These are phyloP conservation scores for Wickerhamiella kurtzmanii DNA, from an alignment of 805 yeast species.

Conservation along the genomic window DNA sequence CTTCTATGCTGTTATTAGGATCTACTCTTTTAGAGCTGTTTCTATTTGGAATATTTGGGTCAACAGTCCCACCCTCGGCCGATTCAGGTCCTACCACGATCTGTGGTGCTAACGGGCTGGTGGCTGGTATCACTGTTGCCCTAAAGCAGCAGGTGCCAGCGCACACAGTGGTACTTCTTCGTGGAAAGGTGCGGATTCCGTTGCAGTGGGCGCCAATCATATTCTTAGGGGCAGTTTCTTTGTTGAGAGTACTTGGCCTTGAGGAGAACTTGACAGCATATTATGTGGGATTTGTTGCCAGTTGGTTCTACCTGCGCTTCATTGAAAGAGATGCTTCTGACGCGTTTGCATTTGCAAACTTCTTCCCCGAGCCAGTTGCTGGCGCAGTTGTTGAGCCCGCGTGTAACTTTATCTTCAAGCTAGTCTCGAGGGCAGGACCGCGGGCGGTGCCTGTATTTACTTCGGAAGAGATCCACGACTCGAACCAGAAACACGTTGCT, in stretches of 20 bases:
- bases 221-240: slow-evolving; percentile 21
- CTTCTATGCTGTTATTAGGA: slow-evolving; percentile 27
- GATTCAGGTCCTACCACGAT: slow-evolving; percentile 1
- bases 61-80: not conserved
- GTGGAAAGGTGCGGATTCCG: slow-evolving; percentile 33
- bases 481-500: slow-evolving; percentile 18
- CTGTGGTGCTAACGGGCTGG: slow-evolving; percentile 26
- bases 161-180: slow-evolving; percentile 38
- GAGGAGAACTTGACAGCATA: slow-evolving; percentile 20
- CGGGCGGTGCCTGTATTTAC: slow-evolving; percentile 19
- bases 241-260: slow-evolving; percentile 21
- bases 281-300: slow-evolving; percentile 39
- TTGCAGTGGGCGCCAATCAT: slow-evolving; percentile 31
- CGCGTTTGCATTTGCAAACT: slow-evolving; percentile 67
- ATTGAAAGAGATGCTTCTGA: slow-evolving; percentile 80
- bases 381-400: slow-evolving; percentile 36
- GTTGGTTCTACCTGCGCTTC: slow-evolving; percentile 72
- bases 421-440: slow-evolving; percentile 2
- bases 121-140: slow-evolving; percentile 47
- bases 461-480: slow-evolving; percentile 16
- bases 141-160: slow-evolving; percentile 54
- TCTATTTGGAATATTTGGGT: slow-evolving; percentile 4
- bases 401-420: slow-evolving; percentile 32
- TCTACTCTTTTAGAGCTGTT: slow-evolving; percentile 23
- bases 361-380: slow-evolving; percentile 59